phyloP scores from a whole-genome alignment of 805 yeast species.

The Lachancea quebecensis region DNA sequence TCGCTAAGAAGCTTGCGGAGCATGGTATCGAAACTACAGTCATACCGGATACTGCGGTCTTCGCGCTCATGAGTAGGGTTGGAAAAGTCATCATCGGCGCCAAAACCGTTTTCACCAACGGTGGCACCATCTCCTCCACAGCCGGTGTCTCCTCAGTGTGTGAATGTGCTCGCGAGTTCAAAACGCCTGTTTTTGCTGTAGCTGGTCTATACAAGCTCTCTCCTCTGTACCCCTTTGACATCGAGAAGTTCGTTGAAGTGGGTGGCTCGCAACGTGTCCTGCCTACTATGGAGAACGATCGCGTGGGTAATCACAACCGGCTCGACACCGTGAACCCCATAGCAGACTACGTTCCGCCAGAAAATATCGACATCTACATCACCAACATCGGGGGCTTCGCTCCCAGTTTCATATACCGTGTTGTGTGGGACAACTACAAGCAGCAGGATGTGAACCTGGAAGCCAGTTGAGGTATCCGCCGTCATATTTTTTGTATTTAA shows the following conservation, averaged over 20 bases:
- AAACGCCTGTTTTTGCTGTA: constrained; percentile 93
- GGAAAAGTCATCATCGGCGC: constrained; percentile 95
- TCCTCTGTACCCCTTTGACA: constrained; percentile 86
- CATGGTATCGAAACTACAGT: constrained; percentile 85
- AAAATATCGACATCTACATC: constrained; percentile 85
- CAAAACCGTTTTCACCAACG: constrained; percentile 88
- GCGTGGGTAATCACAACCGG: constrained; percentile 58
- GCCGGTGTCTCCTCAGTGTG: constrained; percentile 90
- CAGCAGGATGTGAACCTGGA: constrained; percentile 69
- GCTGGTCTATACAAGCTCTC: constrained; percentile 91
- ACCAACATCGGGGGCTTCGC: constrained; percentile 96
- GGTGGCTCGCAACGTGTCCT: constrained; percentile 58
- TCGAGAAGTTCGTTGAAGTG: constrained; percentile 77
- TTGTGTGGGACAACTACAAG: constrained; percentile 89
- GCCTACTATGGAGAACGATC: constrained; percentile 54
- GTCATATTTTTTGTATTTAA: neutral
- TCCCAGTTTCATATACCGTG: constrained; percentile 91
- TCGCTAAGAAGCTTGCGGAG: constrained; percentile 72
- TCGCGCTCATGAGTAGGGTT: constrained; percentile 94
- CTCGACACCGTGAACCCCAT: constrained; percentile 63
- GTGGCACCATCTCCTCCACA: constrained; percentile 83
- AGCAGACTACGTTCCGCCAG: constrained; percentile 89
- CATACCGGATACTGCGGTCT: constrained; percentile 87
- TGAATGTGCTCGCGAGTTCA: constrained; percentile 90
- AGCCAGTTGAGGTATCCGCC: neutral